phyloP scores from a whole-genome alignment of 202 grass and related monocot genomes.

The Zoysia matrella region DNA sequence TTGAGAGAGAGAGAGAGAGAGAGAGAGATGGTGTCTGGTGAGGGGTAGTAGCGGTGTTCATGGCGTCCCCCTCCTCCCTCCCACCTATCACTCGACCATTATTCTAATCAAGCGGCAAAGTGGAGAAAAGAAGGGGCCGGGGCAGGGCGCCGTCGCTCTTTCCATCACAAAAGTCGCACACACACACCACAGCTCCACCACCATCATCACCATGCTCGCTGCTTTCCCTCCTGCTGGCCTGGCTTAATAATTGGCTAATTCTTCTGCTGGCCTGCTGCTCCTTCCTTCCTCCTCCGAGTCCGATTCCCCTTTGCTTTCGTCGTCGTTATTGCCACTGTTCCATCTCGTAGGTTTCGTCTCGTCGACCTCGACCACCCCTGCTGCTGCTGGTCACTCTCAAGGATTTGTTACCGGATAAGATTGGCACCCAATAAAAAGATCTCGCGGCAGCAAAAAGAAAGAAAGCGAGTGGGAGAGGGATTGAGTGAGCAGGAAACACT shows the following conservation, averaged over 20 bases:
- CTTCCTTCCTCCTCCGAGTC: not conserved
- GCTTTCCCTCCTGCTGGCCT: slow-evolving; percentile 9
- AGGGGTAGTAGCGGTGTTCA: slow-evolving; percentile 40
- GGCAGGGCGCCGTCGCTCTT: slow-evolving; percentile 47
- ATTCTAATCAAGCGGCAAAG: slow-evolving; percentile 52
- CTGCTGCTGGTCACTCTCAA: slow-evolving; percentile 21
- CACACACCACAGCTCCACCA: not conserved
- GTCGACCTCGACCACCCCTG: not conserved
- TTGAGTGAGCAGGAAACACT: slow-evolving; percentile 3
- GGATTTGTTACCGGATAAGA: slow-evolving; percentile 51
- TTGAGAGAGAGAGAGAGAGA: not conserved
- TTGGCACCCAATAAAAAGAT: slow-evolving; percentile 49
- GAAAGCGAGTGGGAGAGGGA: slow-evolving; percentile 35
- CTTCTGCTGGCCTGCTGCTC: not conserved
- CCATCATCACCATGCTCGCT: slow-evolving; percentile 21
- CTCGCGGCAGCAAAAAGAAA: slow-evolving; percentile 35
- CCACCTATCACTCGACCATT: slow-evolving; percentile 30
- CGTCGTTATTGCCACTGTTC: slow-evolving; percentile 39
- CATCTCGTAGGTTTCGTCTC: slow-evolving; percentile 58
- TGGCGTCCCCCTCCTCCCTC: slow-evolving; percentile 33
- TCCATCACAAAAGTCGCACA: not conserved
- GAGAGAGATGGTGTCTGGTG: slow-evolving; percentile 23
- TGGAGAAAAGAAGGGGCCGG: slow-evolving; percentile 19
- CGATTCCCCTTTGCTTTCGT: slow-evolving; percentile 35
- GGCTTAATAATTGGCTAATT: slow-evolving; percentile 48